These are phyloP conservation scores for Alternaria alternata DNA, from an alignment of 2,329 filamentous ascomycete genomes.

Conservation along the genomic window DNA sequence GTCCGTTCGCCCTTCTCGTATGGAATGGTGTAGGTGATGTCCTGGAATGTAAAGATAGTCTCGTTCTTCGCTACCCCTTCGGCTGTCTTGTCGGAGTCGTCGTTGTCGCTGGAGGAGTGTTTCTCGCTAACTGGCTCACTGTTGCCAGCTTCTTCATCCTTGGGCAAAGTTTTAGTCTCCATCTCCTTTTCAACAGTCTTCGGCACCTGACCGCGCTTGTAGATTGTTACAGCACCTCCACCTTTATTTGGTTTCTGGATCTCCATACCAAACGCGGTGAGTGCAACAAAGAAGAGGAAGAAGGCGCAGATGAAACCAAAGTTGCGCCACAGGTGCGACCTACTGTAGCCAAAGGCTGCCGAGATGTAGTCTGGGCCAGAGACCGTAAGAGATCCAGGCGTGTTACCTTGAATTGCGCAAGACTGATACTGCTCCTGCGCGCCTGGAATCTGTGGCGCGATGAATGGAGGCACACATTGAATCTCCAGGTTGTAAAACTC, in stretches of 20 bases:
- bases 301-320: slow-evolving; percentile 63
- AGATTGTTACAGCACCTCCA: slow-evolving; percentile 67
- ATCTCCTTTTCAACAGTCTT: slow-evolving; percentile 66
- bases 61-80: slow-evolving; percentile 69
- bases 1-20: slow-evolving; percentile 54
- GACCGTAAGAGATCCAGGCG: slow-evolving; percentile 62
- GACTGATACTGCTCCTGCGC: slow-evolving; percentile 62
- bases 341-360: slow-evolving; percentile 62
- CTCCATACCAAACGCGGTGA: slow-evolving; percentile 56
- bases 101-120: slow-evolving; percentile 35
- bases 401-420: slow-evolving; percentile 66
- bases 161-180: slow-evolving; percentile 56
- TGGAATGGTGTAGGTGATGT: slow-evolving; percentile 78
- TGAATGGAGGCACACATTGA: slow-evolving; percentile 62
- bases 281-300: slow-evolving; percentile 58
- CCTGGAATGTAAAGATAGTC: slow-evolving; percentile 77
- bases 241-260: slow-evolving; percentile 66
- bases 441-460: slow-evolving; percentile 63
- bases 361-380: slow-evolving; percentile 65
- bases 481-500: slow-evolving; percentile 70
- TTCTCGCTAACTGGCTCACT: slow-evolving; percentile 40
- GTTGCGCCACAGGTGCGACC: slow-evolving; percentile 68
- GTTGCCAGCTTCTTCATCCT: slow-evolving; percentile 62
- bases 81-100: slow-evolving; percentile 39
- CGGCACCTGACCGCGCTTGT: slow-evolving; percentile 70